Evolutionary conservation across 2,329 filamentous ascomycete species (phyloP), one percentile per base, ranked within the genome.

Genomic region (Exophiala calicioides): DNA sequence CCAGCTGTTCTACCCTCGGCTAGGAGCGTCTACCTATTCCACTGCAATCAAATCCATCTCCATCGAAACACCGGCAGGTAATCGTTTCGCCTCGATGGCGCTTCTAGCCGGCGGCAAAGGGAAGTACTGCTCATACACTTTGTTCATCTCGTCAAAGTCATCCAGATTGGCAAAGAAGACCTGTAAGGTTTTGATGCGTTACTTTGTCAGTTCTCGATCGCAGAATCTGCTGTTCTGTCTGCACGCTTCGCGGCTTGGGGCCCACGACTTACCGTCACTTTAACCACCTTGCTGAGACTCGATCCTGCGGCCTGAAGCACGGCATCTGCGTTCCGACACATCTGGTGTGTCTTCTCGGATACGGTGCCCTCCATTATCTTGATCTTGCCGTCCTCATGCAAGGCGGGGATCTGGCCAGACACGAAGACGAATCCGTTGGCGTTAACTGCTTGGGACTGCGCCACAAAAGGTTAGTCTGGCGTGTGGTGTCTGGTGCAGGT

Each of bases 91-190:
- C 23, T 47, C 44, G 20, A 47, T 47, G 30, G 36, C 44, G 15
- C 44, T 47, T 18, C 44, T 16, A 12, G 44, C 44, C 5, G 44
- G 44, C 15, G 34, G 33, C 29, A 40, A 29, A 13, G 44, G 35
- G 15, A 47, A 47, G 21, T 47, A 47, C 4, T 34, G n/a, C 12
- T 20, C 35, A 41, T 93, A 95, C 62, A 88, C 85, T 57, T 77
- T 77, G 71, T 95, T 95, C 86, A 95, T 89, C 66, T 82, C 82
- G 67, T 70, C 74, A 60, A 85, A 86, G 61, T 86, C 72, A 40
- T 77, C 70, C 81, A 86, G 85, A 45, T 76, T 74, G 1, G 77
- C 78, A 18, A 86, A 62, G 60, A 82, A 86, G 16, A 85, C 71
- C 56, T 84, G 44, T 7, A 16, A 18, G 27, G 18, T 26, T 20